Evolutionary conservation across 2,329 filamentous ascomycete genomes (phyloP), one percentile per base, ranked within the genome.

Genomic region (Colletotrichum sp.): DNA sequence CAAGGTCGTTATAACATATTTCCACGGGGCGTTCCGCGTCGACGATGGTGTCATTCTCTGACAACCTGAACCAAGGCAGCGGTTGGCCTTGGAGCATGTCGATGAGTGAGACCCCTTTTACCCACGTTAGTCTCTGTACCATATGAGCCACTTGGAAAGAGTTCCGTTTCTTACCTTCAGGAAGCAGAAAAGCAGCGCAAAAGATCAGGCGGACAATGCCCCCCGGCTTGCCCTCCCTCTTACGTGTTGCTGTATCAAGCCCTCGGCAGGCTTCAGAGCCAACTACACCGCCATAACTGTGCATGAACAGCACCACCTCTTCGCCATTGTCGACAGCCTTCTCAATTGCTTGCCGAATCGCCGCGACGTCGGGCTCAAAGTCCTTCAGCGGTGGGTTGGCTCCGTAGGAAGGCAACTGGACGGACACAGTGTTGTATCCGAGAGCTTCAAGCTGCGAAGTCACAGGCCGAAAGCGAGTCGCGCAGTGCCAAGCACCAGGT

Each of bases 401-500:
- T 9, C 71, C 66, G 13, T 56, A 70, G 16, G 56, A 70, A 12
- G 66, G 66, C 5, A 70, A 67, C 26, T 70, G 66, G 3, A 73
- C 58, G 16, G 24, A 58, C 16, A 30, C 18, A n/a, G 66, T 70
- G 16, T 28, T 24, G 26, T 70, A 65, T 3, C 28, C 71, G 32
- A 70, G 66, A 28, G 71, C 60, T 15, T 70, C 66, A 9, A 73
- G 71, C 18, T 24, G 58, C 6, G 66, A 43, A 13, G 71, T 66
- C n/a, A 70, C 71, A 8, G 71, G 66, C 34, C 26, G n/a, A 6
- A 65, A 70, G n/a, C 26, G 48, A 21, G 48, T 70, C 10, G 66
- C 58, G 15, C 66, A 58, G 71, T 90, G 88, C 88, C 88, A 89
- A 30, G 87, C 83, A 7, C 88, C 88, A 3, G 84, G 87, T 1